A percentile compares a stretch with the other conserved stretches of the same genome.
These are phyloP conservation scores for Cladorrhinum samala DNA, from an alignment of 495 filamentous ascomycete genomes.

Conservation along the genomic window DNA sequence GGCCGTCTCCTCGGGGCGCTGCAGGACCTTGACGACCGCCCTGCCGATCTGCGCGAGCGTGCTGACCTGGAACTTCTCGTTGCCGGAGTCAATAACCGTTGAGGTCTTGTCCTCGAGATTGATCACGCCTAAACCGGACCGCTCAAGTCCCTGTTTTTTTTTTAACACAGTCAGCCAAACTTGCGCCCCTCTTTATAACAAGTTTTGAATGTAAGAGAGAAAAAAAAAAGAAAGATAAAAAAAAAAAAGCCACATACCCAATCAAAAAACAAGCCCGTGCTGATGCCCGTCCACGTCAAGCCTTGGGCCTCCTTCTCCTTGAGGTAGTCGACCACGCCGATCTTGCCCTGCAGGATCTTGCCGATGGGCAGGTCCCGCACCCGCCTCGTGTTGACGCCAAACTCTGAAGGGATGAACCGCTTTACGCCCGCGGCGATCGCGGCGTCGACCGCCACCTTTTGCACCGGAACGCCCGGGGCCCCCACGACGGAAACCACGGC, in stretches of 20 bases:
- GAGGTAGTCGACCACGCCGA: constrained; percentile 44
- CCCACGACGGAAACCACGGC: constrained; percentile 50
- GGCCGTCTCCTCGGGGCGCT: constrained; percentile 46
- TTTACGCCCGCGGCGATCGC: constrained; percentile 52
- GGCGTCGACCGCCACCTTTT: constrained; percentile 53
- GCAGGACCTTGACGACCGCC: constrained; percentile 43
- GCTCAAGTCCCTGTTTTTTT: constrained; percentile 34
- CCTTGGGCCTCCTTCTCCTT: constrained; percentile 33
- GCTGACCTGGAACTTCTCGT: constrained; percentile 42
- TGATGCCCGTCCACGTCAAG: constrained; percentile 49
- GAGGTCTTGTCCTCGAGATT: constrained; percentile 40
- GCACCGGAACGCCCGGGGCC: constrained; percentile 27
- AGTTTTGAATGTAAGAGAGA: too few species aligned
- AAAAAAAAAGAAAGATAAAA: neutral
- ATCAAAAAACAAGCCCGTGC: constrained; percentile 48
- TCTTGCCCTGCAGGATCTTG: constrained; percentile 45
- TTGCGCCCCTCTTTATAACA: too few species aligned
- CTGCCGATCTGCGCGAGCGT: constrained; percentile 43
- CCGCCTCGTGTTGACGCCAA: constrained; percentile 46
- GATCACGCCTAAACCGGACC: constrained; percentile 28
- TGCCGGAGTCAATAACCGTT: constrained; percentile 49
- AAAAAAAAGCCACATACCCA: constrained; percentile 33
- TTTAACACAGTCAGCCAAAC: neutral
- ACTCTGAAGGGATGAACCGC: constrained; percentile 61
- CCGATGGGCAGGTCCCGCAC: constrained; percentile 27